Conservation (phyloP, 805 yeast species). For the Cyberlindnera suaveolens region DNA sequence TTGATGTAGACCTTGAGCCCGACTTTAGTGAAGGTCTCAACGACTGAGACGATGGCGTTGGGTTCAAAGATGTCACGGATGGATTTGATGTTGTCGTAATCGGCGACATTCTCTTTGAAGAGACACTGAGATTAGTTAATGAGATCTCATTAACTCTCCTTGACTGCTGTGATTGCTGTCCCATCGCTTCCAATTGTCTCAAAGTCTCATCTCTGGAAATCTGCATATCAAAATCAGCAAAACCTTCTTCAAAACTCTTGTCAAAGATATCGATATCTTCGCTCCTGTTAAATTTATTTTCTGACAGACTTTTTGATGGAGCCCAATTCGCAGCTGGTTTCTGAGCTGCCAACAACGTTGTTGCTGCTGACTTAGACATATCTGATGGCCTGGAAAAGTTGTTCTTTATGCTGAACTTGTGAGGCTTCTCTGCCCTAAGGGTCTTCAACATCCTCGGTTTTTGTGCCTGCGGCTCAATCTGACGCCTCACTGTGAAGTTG, state of each 20-base stretch:
- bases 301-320: conserved; percentile 16
- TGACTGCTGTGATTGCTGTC: conserved; percentile 12
- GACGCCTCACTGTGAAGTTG: conserved; percentile 20
- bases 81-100: neutral
- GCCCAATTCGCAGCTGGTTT: conserved; percentile 13
- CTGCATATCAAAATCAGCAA: conserved; percentile 14
- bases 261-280: conserved; percentile 20
- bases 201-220: conserved; percentile 20
- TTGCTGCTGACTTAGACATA: conserved; percentile 25
- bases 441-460: conserved; percentile 28
- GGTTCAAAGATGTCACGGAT: too few relatives aligned
- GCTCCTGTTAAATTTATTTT: conserved; percentile 2
- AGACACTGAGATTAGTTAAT: neutral
- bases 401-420: conserved; percentile 12
- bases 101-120: too few relatives aligned
- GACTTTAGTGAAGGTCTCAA: neutral
- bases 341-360: conserved; percentile 4
- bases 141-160: conserved; percentile 12
- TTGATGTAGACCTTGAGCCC: neutral
- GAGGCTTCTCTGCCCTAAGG: conserved; percentile 23
- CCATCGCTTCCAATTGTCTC: conserved; percentile 22
- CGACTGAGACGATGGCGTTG: neutral
- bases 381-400: conserved; percentile 11
- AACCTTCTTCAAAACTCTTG: conserved; percentile 20
- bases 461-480: conserved; percentile 13